These are phyloP conservation scores for Hamigera avellanea DNA, from an alignment of 495 filamentous ascomycete genomes.

Conservation along the genomic window DNA sequence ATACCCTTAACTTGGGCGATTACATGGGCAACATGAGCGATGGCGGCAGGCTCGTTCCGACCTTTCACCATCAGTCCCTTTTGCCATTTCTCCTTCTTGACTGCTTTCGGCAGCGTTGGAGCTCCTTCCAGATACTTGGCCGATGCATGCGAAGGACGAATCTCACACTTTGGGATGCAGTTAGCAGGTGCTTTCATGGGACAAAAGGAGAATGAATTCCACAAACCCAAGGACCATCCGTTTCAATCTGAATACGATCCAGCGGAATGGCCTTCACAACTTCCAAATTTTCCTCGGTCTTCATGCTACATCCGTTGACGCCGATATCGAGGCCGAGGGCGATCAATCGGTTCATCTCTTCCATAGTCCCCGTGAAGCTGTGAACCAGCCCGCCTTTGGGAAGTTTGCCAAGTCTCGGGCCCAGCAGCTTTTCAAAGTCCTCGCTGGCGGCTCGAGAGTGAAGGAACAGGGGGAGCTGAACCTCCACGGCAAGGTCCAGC, in stretches of 20 bases:
- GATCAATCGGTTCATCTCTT: constrained; percentile 69
- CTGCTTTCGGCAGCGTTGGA: constrained; percentile 36
- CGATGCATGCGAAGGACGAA: constrained; percentile 41
- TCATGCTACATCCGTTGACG: constrained; percentile 85
- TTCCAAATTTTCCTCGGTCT: constrained; percentile 77
- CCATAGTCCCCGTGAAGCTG: constrained; percentile 75
- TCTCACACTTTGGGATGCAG: constrained; percentile 34
- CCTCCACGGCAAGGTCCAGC: constrained; percentile 60
- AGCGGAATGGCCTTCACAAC: constrained; percentile 69
- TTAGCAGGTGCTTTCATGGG: constrained; percentile 1
- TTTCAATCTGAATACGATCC: constrained; percentile 74
- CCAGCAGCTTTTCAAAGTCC: constrained; percentile 64
- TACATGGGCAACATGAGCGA: constrained; percentile 72
- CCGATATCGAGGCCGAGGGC: constrained; percentile 71
- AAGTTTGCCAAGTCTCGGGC: constrained; percentile 38
- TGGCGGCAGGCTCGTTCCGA: constrained; percentile 79
- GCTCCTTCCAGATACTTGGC: constrained; percentile 36
- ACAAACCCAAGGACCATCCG: constrained; percentile 77
- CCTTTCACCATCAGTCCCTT: constrained; percentile 80
- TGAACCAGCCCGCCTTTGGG: constrained; percentile 74
- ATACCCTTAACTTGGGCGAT: constrained; percentile 78
- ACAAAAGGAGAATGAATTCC: neutral
- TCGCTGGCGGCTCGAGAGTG: constrained; percentile 75
- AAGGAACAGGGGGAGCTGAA: constrained; percentile 78
- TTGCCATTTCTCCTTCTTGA: constrained; percentile 92